Base-by-base conservation (phyloP, 1,139 yeast species). In the Protomyces inundatus region DNA sequence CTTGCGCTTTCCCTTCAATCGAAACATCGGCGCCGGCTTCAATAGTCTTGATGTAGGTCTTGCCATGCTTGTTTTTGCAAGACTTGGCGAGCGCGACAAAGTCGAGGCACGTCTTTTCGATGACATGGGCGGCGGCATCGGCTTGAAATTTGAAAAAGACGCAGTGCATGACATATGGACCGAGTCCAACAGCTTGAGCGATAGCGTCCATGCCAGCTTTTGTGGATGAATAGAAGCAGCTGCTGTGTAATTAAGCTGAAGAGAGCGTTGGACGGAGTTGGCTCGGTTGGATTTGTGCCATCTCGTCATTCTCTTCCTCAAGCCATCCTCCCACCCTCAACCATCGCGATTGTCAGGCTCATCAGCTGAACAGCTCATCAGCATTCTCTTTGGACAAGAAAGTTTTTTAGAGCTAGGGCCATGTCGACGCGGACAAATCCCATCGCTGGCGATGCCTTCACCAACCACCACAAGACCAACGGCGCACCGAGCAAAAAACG, bases 11-110 rank as follows among this genome's bases (percentile, higher is more conserved):
- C 10, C 56, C 62, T 52, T 58, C 62, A 36, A 58, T 58, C 16
- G 51, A 37, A 33, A 58, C 56, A 50, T 58, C 62, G 10, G 42
- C 54, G 10, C 62, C 62, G 42, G 52, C 62, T n/a, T 30, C 32
- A 23, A 58, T 58, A 35, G 45, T 39, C 42, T 39, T 33, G 33
- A 58, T 58, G 45, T 58, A 58, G 51, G 51, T 51, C 53, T 58
- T 58, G 40, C 62, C 62, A n/a, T 58, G 39, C 34, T 40, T 40
- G 7, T 42, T 42, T 35, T 51, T 14, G 35, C 62, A 58, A 2
- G 51, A 16, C 42, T 52, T 42, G 36, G 52, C 51, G 6, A 58
- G 35, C 6, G 35, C 56, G 30, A 35, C 36, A 30, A 58, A 58
- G 23, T 58, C 62, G 6, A n/a, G 7, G 46, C 62, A 58, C 12